Percentiles rank a stretch among this genome's conserved stretches.
Conservation (phyloP, 2,329 filamentous ascomycete species). For the Tolypocladium nubicola region DNA sequence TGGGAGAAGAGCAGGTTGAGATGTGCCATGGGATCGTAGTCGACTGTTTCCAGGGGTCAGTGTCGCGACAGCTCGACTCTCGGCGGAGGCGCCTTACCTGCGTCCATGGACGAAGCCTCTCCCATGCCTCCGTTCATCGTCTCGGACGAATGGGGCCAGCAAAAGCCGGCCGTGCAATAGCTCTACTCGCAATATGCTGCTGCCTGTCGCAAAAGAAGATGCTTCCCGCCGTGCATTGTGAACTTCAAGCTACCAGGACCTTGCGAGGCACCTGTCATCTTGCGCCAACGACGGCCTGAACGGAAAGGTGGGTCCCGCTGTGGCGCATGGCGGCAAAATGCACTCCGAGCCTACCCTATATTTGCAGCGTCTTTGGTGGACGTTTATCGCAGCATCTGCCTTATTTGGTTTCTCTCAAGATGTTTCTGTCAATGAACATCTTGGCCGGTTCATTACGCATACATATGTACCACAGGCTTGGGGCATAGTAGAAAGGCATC, state of each 20-base stretch:
- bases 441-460: not conserved
- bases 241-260: not conserved
- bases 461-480: not conserved
- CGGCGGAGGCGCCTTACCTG: conserved; percentile 22
- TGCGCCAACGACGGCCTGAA: not conserved
- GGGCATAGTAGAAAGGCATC: too few species aligned
- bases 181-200: not conserved
- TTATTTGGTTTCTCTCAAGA: not conserved
- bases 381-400: not conserved
- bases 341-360: not conserved
- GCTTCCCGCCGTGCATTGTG: not conserved
- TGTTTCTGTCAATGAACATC: not conserved
- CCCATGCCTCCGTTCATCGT: conserved; percentile 29
- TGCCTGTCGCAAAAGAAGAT: not conserved
- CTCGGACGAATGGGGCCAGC: not conserved
- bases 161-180: not conserved
- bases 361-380: not conserved
- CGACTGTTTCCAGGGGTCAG: conserved; percentile 30
- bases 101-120: conserved; percentile 30
- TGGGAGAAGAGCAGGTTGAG: conserved; percentile 91
- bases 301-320: not conserved
- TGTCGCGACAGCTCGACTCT: conserved; percentile 6
- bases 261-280: not conserved
- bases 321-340: not conserved
- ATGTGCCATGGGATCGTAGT: conserved; percentile 89